A percentile compares a stretch with the other conserved stretches of the same genome.
Evolutionary conservation across 2,329 filamentous ascomycete genomes (phyloP).

Genomic region (Beauveria caledonica): DNA sequence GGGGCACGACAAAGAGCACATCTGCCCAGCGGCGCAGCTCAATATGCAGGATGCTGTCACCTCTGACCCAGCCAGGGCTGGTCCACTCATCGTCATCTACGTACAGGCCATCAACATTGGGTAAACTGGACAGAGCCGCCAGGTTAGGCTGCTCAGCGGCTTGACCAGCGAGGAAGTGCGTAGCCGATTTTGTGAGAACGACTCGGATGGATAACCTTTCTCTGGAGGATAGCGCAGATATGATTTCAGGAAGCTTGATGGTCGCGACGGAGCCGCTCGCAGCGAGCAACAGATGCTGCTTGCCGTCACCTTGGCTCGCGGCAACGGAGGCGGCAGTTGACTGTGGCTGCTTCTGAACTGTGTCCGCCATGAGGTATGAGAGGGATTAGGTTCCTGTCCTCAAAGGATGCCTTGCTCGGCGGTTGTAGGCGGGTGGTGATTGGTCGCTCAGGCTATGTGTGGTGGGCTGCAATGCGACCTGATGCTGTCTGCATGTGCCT

Average conservation of each 20-base stretch:
- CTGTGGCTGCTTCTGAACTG: neutral
- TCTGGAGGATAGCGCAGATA: slow-evolving; percentile 44
- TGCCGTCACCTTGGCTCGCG: slow-evolving; percentile 28
- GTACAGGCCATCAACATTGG: slow-evolving; percentile 75
- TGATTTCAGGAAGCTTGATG: slow-evolving; percentile 70
- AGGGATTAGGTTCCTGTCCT: neutral
- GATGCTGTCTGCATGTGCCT: neutral
- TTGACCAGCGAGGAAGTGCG: slow-evolving; percentile 69
- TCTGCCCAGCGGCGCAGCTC: slow-evolving; percentile 74
- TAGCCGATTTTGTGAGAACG: slow-evolving; percentile 66
- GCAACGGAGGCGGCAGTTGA: slow-evolving; percentile 24
- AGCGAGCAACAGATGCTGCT: slow-evolving; percentile 34
- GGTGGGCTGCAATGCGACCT: neutral
- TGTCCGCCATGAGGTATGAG: neutral
- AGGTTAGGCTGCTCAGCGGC: slow-evolving; percentile 67
- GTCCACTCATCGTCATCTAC: slow-evolving; percentile 79
- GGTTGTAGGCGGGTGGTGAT: neutral
- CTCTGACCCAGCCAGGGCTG: slow-evolving; percentile 63
- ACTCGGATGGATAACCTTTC: slow-evolving; percentile 70
- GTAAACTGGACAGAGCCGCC: slow-evolving; percentile 46
- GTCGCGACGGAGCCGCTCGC: slow-evolving; percentile 61
- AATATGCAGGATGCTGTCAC: slow-evolving; percentile 80
- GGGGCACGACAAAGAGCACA: slow-evolving; percentile 68
- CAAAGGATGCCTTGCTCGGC: neutral
- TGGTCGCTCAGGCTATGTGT: neutral